Conservation (phyloP, 768 basidiomycete genomes). For the Rhodotorula graminis region DNA sequence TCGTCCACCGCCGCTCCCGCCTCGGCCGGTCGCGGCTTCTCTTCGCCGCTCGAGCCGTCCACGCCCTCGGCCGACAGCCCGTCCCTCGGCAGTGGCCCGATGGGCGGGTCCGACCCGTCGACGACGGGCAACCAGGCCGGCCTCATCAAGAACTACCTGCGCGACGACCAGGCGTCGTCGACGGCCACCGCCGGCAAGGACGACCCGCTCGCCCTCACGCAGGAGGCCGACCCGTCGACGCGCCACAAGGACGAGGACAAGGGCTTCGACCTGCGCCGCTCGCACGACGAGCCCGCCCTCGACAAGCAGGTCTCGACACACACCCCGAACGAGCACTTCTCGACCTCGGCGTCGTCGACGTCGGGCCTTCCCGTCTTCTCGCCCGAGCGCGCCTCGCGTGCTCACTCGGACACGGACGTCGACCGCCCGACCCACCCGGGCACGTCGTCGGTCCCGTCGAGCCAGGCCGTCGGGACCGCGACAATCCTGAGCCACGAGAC, state of each 20-base stretch:
- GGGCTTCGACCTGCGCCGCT: not conserved
- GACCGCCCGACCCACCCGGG: too few species aligned
- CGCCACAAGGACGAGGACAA: not conserved
- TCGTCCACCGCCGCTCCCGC: not conserved
- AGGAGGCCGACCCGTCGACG: not conserved
- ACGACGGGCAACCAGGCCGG: not conserved
- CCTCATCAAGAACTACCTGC: not conserved
- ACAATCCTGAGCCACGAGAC: too few species aligned
- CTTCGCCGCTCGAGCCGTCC: too few species aligned
- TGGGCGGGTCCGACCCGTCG: too few species aligned
- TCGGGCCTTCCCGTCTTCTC: too few species aligned
- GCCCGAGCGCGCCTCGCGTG: too few species aligned
- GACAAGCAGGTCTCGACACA: not conserved
- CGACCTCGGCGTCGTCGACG: too few species aligned
- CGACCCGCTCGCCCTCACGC: not conserved
- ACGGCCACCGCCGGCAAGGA: not conserved
- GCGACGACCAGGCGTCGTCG: not conserved
- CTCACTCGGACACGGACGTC: too few species aligned
- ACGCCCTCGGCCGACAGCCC: not conserved
- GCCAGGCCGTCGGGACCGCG: too few species aligned
- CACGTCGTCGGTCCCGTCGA: too few species aligned
- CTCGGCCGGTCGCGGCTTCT: too few species aligned
- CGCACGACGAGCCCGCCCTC: not conserved
- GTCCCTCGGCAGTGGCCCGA: not conserved
- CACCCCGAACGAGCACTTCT: not conserved